A percentile compares a stretch with the other conserved stretches of the same genome.
These are phyloP conservation scores for Populus tremula DNA, from an alignment of 345 rosid genomes.

Conservation along the genomic window DNA sequence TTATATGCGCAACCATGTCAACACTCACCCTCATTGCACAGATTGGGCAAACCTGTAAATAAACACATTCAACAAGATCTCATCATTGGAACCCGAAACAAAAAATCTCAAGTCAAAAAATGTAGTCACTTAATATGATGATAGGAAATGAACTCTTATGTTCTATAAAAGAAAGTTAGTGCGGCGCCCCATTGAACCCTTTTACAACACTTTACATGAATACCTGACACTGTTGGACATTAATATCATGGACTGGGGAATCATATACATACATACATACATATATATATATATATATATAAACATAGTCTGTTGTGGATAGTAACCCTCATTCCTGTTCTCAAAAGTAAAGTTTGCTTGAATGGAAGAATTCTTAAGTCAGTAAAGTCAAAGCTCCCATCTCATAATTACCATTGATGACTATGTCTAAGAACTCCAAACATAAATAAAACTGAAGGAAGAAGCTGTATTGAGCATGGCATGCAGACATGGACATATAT, in stretches of 20 bases:
- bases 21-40: slow-evolving; percentile 83
- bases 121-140: not conserved
- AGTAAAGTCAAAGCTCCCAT: not conserved
- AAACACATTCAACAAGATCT: slow-evolving; percentile 7
- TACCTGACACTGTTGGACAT: too few relatives aligned
- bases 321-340: not conserved
- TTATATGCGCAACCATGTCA: slow-evolving; percentile 98
- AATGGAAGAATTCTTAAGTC: not conserved
- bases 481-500: not conserved
- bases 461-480: not conserved
- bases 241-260: not conserved
- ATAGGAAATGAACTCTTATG: not conserved
- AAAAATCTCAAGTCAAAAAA: not conserved
- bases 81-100: not conserved
- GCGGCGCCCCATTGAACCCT: not conserved
- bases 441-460: not conserved
- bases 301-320: not conserved
- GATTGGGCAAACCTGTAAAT: slow-evolving; percentile 85
- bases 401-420: not conserved
- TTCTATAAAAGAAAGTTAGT: not conserved
- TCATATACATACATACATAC: not conserved
- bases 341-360: not conserved
- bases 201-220: not conserved
- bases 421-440: not conserved
- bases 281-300: not conserved